phyloP scores from a whole-genome alignment of 2,329 filamentous ascomycete genomes.

The Microsporum canis region DNA sequence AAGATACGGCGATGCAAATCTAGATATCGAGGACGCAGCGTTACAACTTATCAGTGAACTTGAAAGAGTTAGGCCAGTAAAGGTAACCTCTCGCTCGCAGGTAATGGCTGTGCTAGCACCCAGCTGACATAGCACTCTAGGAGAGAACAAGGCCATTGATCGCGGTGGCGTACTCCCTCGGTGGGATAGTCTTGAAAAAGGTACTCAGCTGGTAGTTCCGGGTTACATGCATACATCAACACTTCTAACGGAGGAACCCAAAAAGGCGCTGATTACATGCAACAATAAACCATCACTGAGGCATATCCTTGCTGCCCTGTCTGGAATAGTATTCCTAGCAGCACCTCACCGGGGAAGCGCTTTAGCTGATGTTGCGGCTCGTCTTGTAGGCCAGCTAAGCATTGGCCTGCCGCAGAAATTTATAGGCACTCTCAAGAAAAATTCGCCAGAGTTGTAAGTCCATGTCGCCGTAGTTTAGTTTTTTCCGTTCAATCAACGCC shows the following conservation, averaged over 20 bases:
- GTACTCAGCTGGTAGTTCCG: neutral
- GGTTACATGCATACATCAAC: neutral
- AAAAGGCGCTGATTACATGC: neutral
- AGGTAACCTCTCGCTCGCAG: neutral
- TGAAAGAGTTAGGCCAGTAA: neutral
- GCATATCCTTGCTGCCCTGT: neutral
- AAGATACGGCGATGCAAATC: neutral
- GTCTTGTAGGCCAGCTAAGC: neutral
- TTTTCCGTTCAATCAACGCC: neutral
- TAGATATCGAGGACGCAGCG: constrained; percentile 3
- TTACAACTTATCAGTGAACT: constrained; percentile 1
- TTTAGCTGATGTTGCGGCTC: neutral
- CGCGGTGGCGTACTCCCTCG: constrained; percentile 1
- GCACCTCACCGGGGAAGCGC: constrained; percentile 3
- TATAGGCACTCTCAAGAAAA: neutral
- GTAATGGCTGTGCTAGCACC: neutral
- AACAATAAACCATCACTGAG: constrained; percentile 2
- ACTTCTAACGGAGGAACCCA: neutral
- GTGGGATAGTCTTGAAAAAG: constrained; percentile 6
- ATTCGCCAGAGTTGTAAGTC: neutral
- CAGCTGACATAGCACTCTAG: neutral
- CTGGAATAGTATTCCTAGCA: constrained; percentile 5
- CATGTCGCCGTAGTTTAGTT: neutral
- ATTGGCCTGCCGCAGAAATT: neutral
- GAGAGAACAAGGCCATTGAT: constrained; percentile 3